Percentiles rank a stretch among this genome's conserved stretches.
Conservation (phyloP, 1,284 basidiomycete species). For the Ustilago xerochloae region DNA sequence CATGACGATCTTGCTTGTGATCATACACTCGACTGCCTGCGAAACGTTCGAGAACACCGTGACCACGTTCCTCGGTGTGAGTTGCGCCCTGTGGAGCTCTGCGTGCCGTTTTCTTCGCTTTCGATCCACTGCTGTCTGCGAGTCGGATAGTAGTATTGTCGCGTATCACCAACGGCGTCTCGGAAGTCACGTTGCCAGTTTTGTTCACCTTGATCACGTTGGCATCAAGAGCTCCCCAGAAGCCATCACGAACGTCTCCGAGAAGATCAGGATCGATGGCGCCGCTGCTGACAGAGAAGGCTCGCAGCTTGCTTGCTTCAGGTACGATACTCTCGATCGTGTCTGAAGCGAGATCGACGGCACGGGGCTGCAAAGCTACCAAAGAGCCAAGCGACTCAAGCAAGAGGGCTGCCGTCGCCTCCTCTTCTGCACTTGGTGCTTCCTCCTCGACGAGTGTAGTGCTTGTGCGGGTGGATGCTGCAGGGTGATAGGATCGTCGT, state of each 20-base stretch:
- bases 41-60: constrained; percentile 35
- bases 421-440: constrained; percentile 39
- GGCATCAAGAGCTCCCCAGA: constrained; percentile 57
- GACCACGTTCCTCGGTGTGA: constrained; percentile 24
- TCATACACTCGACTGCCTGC: constrained; percentile 42
- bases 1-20: constrained; percentile 39
- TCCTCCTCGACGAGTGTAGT: constrained; percentile 3
- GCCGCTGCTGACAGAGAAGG: constrained; percentile 36
- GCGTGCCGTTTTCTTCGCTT: constrained; percentile 23
- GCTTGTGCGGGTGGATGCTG: constrained; percentile 4
- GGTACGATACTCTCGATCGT: constrained; percentile 16
- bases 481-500: constrained; percentile 31
- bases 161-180: constrained; percentile 32
- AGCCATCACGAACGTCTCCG: constrained; percentile 42
- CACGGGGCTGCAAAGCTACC: constrained; percentile 31
- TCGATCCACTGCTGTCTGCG: constrained; percentile 33
- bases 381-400: constrained; percentile 48
- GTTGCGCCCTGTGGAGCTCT: constrained; percentile 7
- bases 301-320: constrained; percentile 18
- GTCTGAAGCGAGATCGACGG: constrained; percentile 12
- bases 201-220: constrained; percentile 29
- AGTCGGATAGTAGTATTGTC: constrained; percentile 52
- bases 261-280: constrained; percentile 50
- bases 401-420: constrained; percentile 37
- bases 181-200: constrained; percentile 12